Conservation (phyloP, 495 filamentous ascomycete species). For the Cairneyella variabilis region DNA sequence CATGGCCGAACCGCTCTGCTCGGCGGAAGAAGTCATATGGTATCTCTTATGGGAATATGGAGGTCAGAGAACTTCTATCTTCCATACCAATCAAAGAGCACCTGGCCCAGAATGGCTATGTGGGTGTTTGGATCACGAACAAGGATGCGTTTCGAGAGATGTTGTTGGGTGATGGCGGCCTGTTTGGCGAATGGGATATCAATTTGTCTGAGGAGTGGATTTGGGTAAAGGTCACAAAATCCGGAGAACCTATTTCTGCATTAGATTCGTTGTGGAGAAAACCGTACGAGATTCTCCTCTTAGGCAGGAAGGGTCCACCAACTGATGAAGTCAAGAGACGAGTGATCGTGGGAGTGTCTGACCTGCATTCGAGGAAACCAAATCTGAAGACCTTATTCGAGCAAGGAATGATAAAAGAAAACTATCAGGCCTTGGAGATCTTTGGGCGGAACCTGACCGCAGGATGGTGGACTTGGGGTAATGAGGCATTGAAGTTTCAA, state of each 20-base stretch:
- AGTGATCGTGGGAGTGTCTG: slow-evolving; percentile 71
- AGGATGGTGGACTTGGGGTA: slow-evolving; percentile 87
- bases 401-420: slow-evolving; percentile 32
- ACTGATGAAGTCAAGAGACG: slow-evolving; percentile 13
- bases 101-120: slow-evolving; percentile 48
- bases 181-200: slow-evolving; percentile 64
- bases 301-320: slow-evolving; percentile 44
- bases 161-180: slow-evolving; percentile 47
- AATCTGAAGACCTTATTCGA: slow-evolving; percentile 44
- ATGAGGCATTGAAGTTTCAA: slow-evolving; percentile 83
- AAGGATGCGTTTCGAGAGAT: slow-evolving; percentile 53
- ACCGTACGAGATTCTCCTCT: slow-evolving; percentile 80
- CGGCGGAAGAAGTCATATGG: slow-evolving; percentile 63
- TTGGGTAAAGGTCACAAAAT: slow-evolving; percentile 78
- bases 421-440: slow-evolving; percentile 72
- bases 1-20: slow-evolving; percentile 91
- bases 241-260: slow-evolving; percentile 65
- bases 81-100: slow-evolving; percentile 52
- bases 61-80: slow-evolving; percentile 39
- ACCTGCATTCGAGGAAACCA: slow-evolving; percentile 90
- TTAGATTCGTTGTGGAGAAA: slow-evolving; percentile 72
- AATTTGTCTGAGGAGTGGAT: slow-evolving; percentile 76
- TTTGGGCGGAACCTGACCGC: slow-evolving; percentile 84
- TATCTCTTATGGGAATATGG: slow-evolving; percentile 40
- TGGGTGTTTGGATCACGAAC: slow-evolving; percentile 91